Percentiles rank a stretch among this genome's conserved stretches.
These are phyloP conservation scores for Verticillium dahliae DNA, from an alignment of 2,329 filamentous ascomycete genomes.

Conservation along the genomic window DNA sequence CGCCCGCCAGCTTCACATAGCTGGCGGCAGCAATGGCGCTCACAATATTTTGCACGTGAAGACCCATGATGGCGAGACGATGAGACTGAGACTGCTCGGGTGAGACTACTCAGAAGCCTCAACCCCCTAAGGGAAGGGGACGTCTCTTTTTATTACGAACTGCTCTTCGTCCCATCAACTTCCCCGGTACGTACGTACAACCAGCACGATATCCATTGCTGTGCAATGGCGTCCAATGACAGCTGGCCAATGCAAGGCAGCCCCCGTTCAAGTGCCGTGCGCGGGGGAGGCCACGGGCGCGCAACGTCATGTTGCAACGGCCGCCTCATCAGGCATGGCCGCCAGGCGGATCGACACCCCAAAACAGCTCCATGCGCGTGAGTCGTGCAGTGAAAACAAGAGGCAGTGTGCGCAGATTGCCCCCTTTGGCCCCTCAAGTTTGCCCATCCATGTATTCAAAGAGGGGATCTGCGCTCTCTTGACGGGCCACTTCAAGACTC, in stretches of 20 bases:
- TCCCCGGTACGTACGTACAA: neutral
- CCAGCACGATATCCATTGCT: neutral
- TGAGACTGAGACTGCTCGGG: neutral
- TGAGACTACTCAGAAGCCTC: neutral
- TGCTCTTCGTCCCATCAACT: neutral
- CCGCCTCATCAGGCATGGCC: neutral
- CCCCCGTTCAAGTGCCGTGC: neutral
- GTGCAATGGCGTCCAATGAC: neutral
- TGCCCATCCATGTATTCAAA: too few relatives aligned
- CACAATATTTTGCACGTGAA: neutral
- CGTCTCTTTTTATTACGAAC: neutral
- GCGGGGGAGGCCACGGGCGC: too few relatives aligned
- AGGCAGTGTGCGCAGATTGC: neutral
- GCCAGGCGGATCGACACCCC: neutral
- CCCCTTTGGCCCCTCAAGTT: too few relatives aligned
- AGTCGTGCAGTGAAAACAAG: neutral
- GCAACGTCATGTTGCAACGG: neutral
- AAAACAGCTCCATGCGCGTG: neutral
- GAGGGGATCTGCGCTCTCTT: too few relatives aligned
- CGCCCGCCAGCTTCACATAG: neutral
- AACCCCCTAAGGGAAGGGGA: neutral
- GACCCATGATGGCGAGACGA: neutral
- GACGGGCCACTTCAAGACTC: too few relatives aligned
- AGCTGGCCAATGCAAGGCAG: neutral
- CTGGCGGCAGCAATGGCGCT: neutral